Evolutionary conservation across 768 basidiomycete genomes (phyloP), one percentile per base, ranked within the genome.

Genomic region (Kwoniella dejecticola): DNA sequence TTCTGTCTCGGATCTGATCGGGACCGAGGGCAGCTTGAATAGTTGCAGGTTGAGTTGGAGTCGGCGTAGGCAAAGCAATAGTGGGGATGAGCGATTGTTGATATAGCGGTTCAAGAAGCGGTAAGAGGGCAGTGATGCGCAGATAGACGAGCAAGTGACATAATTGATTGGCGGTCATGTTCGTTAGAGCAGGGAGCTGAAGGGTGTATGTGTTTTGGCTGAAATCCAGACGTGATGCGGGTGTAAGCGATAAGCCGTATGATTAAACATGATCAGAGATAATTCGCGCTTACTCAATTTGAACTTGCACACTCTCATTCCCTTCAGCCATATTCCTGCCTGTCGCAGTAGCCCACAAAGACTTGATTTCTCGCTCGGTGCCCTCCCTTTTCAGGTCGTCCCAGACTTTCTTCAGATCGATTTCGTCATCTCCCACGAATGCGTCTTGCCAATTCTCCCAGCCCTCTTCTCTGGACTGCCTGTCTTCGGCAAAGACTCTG

Each of bases 251-350:
- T n/a, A n/a, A n/a, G n/a, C n/a, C n/a, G n/a, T n/a, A n/a, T n/a
- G n/a, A n/a, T n/a, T n/a, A n/a, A n/a, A n/a, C n/a, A n/a, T n/a
- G n/a, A n/a, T n/a, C n/a, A n/a, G n/a, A n/a, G n/a, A n/a, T n/a
- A n/a, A n/a, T 26, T 27, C 23, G 26, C 4, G 62, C 74, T 71
- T 56, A 75, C 74, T 75, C 74, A 1, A 72, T 48, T 40, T 75
- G 69, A 11, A 75, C 67, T 2, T 57, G 41, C 2, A 67, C 70
- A 2, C 29, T 49, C 52, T 75, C 68, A 12, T 66, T 70, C 8
- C 64, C 45, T 1, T 24, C 30, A 24, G 21, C 42, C 68, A 64
- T 68, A 6, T 17, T 36, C 13, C 63, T 49, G 3, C 73, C 73
- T 3, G 62, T 46, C n/a, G 53, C 29, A 3, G n/a, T 29, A 1